These are phyloP conservation scores for Phytophthora hibernalis DNA, from an alignment of 352 stramenopile genomes.

Conservation along the genomic window DNA sequence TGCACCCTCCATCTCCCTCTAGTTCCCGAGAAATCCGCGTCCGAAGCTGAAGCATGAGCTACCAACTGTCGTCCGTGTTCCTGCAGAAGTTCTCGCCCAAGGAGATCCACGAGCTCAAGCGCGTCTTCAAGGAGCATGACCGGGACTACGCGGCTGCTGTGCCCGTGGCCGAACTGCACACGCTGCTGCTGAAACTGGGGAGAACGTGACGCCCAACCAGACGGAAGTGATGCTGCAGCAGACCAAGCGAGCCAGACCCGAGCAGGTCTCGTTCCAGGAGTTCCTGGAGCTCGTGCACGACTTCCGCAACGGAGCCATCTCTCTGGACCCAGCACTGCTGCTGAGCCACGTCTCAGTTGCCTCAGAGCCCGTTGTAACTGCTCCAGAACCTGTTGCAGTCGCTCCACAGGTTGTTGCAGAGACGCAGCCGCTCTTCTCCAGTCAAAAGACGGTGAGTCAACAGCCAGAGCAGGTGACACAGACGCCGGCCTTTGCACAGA, in stretches of 20 bases:
- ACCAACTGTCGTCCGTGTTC: conserved; percentile 84
- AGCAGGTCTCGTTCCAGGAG: conserved; percentile 78
- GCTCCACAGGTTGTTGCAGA: conserved; percentile 21
- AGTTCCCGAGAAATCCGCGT: background rate
- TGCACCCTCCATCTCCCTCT: background rate
- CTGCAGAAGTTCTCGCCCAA: conserved; percentile 89
- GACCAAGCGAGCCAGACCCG: conserved; percentile 52
- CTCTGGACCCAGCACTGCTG: conserved; percentile 53
- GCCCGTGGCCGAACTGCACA: conserved; percentile 51
- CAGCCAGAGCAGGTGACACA: conserved; percentile 23
- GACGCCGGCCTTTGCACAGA: conserved; percentile 49
- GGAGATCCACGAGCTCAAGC: conserved; percentile 89
- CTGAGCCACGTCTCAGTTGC: conserved; percentile 52
- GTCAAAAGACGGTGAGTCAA: conserved; percentile 29
- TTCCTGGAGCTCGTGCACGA: conserved; percentile 84
- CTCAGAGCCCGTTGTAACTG: conserved; percentile 2
- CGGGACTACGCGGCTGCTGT: conserved; percentile 71
- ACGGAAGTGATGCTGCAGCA: conserved; percentile 69
- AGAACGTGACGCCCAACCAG: conserved; percentile 78
- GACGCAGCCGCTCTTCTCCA: conserved; percentile 32
- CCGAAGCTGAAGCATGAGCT: conserved; percentile 84
- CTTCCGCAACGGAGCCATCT: conserved; percentile 72
- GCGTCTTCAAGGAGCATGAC: conserved; percentile 89
- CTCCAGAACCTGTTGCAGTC: background rate
- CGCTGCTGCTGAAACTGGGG: conserved; percentile 80